Evolutionary conservation across 257 asterid genomes (phyloP), one percentile per base, ranked within the genome.

Genomic region (Eustoma russellianum): DNA sequence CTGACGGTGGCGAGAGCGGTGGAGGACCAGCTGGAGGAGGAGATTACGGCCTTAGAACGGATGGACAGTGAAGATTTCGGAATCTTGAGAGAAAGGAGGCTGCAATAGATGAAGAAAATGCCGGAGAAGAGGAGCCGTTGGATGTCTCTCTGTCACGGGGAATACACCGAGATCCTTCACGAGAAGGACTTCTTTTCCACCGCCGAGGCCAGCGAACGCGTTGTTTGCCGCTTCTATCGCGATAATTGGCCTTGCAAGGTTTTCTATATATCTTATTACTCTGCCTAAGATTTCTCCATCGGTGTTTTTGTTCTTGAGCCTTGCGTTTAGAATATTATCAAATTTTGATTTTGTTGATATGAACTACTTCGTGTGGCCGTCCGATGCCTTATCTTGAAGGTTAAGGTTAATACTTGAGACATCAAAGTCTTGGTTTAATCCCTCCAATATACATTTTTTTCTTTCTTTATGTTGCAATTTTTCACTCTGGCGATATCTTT

Each of bases 221-320:
- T 91, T 1, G 94, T 91, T 65, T 91, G 99, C 67, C 99, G 88
- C 69, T 92, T 92, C 70, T 92, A 92, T 73, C 93, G 99, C 35
- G 97, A 92, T 15, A 92, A 88, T 76, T 92, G 97, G 97, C 97
- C 99, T 56, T 92, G 99, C 86, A 92, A 92, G 97, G 99, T 91
- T 56, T 13, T 3, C 34, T 24, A 24, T n/a, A n/a, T n/a, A n/a
- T n/a, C n/a, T n/a, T 24, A 18, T 45, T 30, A 30, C 45, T 46
- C 5, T 34, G 7, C 19, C 35, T 38, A 7, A 18, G 17, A 54
- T 54, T 30, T 41, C n/a, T 18, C 0, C 5, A 17, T 34, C 45
- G n/a, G 44, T 52, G 15, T 33, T 2, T 11, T 1, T 14, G n/a
- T 45, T 43, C 16, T 45, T 17, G 19, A 16, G 43, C n/a, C 1